Evolutionary conservation across 164 flowering plant species (phyloP), one percentile per base, ranked within the genome.

Genomic region (Berberis vulgaris): DNA sequence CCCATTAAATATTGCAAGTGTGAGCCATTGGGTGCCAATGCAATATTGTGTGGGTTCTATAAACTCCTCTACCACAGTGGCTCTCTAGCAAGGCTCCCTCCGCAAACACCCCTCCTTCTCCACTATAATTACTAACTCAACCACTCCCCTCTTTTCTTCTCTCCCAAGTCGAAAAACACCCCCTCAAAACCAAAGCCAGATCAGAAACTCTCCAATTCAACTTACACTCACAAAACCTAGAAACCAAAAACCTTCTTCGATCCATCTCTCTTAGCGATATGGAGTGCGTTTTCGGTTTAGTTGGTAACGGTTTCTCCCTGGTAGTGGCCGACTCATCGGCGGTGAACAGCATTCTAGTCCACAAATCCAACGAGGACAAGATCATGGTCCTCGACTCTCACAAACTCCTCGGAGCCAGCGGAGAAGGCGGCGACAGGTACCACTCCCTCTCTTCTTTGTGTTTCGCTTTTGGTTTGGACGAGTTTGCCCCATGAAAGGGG

Each of bases 211-310:
- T 53, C 45, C 11, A 49, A 6, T 11, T 10, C 13, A 10, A 26
- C 10, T 10, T 3, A 6, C 52, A 6, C 6, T 6, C 6, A 6
- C 52, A 49, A 49, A 49, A 49, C 52, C 52, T 0, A 49, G 11
- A 49, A 49, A 6, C 52, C 6, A 49, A 49, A 47, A 47, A 47
- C 5, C 50, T 5, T 5, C 5, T 5, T 47, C 7, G 50, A 47
- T 5, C 50, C 50, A 47, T 5, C 5, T 5, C 5, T 47, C 9
- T 5, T 5, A 47, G 26, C 6, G 39, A 56, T 4, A 93, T 94
- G 99, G 99, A 94, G 87, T 89, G 96, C 58, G 88, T 94, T 0
- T 94, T 94, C 26, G 99, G 99, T 44, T 49, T 94, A 4, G 99
- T 94, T 2, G 96, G 99, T 2, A 67, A 91, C 13, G 99, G 86